These are phyloP conservation scores for Xylaria sp. DNA, from an alignment of 2,329 filamentous ascomycete species.

Conservation along the genomic window DNA sequence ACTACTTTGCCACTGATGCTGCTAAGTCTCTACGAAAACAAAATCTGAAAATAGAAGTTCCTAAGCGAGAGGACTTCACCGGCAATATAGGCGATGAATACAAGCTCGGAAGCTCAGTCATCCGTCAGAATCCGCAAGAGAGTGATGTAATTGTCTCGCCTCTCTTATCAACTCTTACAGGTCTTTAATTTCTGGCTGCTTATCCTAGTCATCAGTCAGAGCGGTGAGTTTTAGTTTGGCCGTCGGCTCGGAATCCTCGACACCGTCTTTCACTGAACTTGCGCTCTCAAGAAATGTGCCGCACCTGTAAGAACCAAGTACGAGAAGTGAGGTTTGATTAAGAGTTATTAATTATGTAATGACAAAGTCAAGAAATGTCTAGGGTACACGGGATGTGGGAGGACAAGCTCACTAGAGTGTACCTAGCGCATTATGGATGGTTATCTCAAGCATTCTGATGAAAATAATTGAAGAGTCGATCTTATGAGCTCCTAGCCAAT, in stretches of 20 bases:
- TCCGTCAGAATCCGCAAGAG: background rate
- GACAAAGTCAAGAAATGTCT: slow-evolving; percentile 12
- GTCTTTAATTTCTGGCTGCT: background rate
- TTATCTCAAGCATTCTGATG: background rate
- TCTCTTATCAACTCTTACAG: background rate
- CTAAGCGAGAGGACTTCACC: background rate
- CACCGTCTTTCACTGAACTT: background rate
- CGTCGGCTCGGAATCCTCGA: background rate
- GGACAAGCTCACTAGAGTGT: background rate
- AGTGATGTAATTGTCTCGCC: background rate
- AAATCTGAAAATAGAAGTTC: background rate
- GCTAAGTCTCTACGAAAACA: background rate
- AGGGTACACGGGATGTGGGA: background rate
- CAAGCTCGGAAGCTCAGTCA: slow-evolving; percentile 16
- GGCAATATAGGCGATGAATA: slow-evolving; percentile 10
- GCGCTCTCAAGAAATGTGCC: background rate
- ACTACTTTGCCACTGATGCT: background rate
- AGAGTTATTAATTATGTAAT: background rate
- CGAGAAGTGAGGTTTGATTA: background rate
- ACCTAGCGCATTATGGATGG: background rate
- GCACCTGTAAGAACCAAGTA: background rate
- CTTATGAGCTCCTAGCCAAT: background rate
- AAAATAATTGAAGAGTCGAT: background rate
- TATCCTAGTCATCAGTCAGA: background rate
- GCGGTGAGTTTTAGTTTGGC: background rate